These are phyloP conservation scores for Fusarium abutilonis DNA, from an alignment of 2,329 filamentous ascomycete species.

Conservation along the genomic window DNA sequence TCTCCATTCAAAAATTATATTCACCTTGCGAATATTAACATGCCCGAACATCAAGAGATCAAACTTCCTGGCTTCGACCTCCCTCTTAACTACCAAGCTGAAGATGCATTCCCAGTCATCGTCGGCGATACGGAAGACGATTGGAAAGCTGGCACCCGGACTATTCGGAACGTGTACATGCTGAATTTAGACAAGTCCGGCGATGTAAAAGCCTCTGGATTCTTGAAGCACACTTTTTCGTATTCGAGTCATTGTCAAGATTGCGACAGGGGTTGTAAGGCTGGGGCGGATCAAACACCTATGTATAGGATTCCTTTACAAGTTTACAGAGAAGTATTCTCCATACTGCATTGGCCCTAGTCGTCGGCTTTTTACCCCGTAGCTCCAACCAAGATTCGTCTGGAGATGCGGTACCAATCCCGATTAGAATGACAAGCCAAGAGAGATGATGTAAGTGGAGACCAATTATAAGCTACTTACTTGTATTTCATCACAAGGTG, in stretches of 20 bases:
- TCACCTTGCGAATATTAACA: not conserved
- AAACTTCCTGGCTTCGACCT: constrained; percentile 45
- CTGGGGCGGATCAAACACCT: constrained; percentile 19
- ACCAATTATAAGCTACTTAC: not conserved
- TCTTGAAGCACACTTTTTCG: constrained; percentile 44
- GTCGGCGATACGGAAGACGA: not conserved
- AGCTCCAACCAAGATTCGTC: constrained; percentile 1
- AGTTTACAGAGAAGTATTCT: no score
- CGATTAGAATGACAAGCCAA: not conserved
- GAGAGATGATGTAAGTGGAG: not conserved
- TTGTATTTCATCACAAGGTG: not conserved
- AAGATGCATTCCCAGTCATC: constrained; percentile 39
- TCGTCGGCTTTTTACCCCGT: constrained; percentile 3
- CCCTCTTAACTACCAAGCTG: constrained; percentile 29
- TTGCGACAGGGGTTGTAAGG: constrained; percentile 47
- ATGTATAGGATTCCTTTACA: no score
- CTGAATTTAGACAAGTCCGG: constrained; percentile 39
- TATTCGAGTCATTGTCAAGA: constrained; percentile 71
- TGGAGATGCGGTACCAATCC: constrained; percentile 4
- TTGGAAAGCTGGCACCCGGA: constrained; percentile 45
- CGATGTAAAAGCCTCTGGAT: constrained; percentile 43
- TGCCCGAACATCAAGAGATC: constrained; percentile 13
- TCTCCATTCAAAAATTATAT: not conserved
- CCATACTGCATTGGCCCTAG: no score
- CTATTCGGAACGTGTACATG: constrained; percentile 49